phyloP scores from a whole-genome alignment of 2,329 filamentous ascomycete genomes.

The Cordyceps cicadae region DNA sequence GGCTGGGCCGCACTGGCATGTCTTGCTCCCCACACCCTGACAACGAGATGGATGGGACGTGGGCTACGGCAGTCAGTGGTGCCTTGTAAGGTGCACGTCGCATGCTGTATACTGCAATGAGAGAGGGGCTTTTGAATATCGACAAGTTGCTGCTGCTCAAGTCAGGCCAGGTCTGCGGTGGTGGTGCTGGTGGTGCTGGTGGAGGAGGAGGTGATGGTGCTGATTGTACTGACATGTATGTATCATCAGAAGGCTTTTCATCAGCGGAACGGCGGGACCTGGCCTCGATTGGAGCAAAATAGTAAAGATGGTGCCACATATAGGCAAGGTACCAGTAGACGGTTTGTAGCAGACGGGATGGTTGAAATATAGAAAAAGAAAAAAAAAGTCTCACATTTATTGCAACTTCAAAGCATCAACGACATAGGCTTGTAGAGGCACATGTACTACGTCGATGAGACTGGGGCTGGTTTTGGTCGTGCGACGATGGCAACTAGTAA shows the following conservation, averaged over 20 bases:
- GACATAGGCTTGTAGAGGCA: too few relatives aligned
- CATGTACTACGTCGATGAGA: not conserved
- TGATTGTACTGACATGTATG: not conserved
- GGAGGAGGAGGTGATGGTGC: not conserved
- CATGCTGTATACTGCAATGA: not conserved
- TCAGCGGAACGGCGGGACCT: not conserved
- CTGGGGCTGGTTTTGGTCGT: not conserved
- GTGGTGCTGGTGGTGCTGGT: not conserved
- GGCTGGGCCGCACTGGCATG: not conserved
- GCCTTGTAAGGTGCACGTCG: conserved; percentile 1
- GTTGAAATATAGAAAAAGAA: not conserved
- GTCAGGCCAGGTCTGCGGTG: not conserved
- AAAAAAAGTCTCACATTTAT: not conserved
- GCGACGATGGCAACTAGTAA: not conserved
- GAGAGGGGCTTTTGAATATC: not conserved
- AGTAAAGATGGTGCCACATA: not conserved
- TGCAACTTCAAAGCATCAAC: too few relatives aligned
- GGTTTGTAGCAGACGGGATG: not conserved
- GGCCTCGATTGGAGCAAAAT: not conserved
- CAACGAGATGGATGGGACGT: not conserved
- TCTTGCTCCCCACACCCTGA: not conserved
- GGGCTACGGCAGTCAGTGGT: conserved; percentile 9
- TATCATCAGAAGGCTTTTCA: not conserved
- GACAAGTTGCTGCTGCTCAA: not conserved
- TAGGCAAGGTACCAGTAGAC: not conserved